A percentile compares a stretch with the other conserved stretches of the same genome.
These are phyloP conservation scores for Arctostaphylos glauca DNA, from an alignment of 148 eudicot species.

Conservation along the genomic window DNA sequence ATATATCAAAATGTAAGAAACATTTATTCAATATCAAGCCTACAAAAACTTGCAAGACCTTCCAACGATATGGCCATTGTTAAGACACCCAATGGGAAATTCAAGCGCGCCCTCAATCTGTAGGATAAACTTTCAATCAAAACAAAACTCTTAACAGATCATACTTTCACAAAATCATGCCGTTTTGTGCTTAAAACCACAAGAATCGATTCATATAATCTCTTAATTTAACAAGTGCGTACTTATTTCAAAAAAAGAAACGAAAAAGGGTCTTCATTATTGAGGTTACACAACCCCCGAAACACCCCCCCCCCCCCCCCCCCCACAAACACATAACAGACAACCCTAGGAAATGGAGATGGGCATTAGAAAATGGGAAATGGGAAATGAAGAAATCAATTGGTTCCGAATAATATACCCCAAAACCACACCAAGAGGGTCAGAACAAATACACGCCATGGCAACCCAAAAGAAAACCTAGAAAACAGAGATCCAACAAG, in stretches of 20 bases:
- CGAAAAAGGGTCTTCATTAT: neutral
- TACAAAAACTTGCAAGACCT: neutral
- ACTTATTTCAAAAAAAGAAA: neutral
- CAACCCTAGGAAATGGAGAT: neutral
- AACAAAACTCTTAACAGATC: neutral
- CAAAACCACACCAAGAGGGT: constrained; percentile 7
- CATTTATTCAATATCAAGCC: neutral
- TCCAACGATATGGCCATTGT: neutral
- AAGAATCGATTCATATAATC: neutral
- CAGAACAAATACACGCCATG: neutral
- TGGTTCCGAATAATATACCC: neutral
- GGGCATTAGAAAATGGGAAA: neutral
- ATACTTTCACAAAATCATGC: neutral
- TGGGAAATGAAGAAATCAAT: neutral
- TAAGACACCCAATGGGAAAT: neutral
- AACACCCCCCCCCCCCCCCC: too few relatives aligned
- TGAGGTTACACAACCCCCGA: neutral
- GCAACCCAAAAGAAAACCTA: constrained; percentile 6
- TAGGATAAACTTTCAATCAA: neutral
- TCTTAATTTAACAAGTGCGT: neutral
- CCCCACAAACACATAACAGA: neutral
- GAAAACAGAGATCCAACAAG: neutral
- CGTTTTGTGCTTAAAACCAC: neutral
- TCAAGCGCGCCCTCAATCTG: neutral
- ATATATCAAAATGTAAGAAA: too few relatives aligned